Conservation (phyloP, 148 eudicot genomes). For the Camellia lanceoleosa region DNA sequence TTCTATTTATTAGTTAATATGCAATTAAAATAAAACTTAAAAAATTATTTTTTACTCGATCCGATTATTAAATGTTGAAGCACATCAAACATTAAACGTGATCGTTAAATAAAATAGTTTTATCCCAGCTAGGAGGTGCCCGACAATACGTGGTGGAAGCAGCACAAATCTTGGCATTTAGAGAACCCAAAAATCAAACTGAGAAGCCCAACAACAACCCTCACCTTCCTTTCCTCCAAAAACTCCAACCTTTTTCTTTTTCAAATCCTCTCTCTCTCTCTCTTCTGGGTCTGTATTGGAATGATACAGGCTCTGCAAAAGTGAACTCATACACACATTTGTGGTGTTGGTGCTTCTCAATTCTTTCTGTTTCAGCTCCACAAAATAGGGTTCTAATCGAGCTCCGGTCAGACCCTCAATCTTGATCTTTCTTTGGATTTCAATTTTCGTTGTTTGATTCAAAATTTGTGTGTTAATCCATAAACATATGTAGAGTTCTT, state of each 20-base stretch:
- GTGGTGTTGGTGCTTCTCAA: neutral
- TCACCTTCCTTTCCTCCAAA: neutral
- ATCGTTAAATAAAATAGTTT: too few relatives aligned
- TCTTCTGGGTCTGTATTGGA: neutral
- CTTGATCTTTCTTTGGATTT: neutral
- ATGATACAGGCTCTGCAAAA: neutral
- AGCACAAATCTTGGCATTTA: conserved; percentile 15
- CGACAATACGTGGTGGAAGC: conserved; percentile 19
- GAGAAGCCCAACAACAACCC: neutral
- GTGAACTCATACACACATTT: neutral
- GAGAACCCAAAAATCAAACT: neutral
- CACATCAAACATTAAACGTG: too few relatives aligned
- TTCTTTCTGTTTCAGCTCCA: too few relatives aligned
- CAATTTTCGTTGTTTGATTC: neutral
- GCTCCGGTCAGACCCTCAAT: neutral
- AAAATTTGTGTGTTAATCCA: neutral
- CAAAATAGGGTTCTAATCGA: neutral
- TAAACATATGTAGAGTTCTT: neutral
- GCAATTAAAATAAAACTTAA: too few relatives aligned
- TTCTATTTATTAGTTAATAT: too few relatives aligned
- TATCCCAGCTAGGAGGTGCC: too few relatives aligned
- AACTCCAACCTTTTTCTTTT: neutral
- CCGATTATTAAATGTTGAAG: too few relatives aligned
- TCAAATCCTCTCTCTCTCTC: neutral
- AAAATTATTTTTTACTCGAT: too few relatives aligned